phyloP scores from a whole-genome alignment of 2,329 filamentous ascomycete genomes.

The Fusarium tuaranense region DNA sequence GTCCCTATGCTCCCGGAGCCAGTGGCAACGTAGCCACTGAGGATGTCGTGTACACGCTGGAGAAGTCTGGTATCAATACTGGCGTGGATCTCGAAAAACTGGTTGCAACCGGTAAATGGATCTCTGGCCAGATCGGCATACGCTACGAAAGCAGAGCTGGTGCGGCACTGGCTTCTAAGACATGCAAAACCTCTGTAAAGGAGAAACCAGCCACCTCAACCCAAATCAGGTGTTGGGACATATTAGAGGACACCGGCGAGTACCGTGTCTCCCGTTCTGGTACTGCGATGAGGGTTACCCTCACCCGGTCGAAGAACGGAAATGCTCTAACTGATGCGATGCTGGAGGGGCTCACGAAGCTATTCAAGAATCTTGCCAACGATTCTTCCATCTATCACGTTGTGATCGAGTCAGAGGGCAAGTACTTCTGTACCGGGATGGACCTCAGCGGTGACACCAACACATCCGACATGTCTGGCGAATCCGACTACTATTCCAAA shows the following conservation, averaged over 20 bases:
- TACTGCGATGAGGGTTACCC: not conserved
- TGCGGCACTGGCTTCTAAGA: not conserved
- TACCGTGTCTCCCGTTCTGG: not conserved
- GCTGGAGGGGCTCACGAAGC: not conserved
- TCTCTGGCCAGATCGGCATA: not conserved
- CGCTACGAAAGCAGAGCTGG: not conserved
- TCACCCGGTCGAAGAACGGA: not conserved
- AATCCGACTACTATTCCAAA: constrained; percentile 7
- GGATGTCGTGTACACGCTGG: constrained; percentile 18
- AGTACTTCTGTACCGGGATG: constrained; percentile 27
- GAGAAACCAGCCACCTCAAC: no score
- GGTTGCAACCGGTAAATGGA: not conserved
- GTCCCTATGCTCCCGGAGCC: constrained; percentile 24
- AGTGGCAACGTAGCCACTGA: constrained; percentile 25
- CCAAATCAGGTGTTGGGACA: no score
- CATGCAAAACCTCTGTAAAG: no score
- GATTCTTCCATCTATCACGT: constrained; percentile 13
- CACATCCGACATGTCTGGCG: not conserved
- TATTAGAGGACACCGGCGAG: not conserved
- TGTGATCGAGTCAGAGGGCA: constrained; percentile 15
- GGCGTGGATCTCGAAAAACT: not conserved
- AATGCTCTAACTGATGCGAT: not conserved
- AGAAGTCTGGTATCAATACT: constrained; percentile 12
- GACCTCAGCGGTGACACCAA: constrained; percentile 20
- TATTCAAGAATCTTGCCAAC: not conserved